Evolutionary conservation across 495 filamentous ascomycete species (phyloP), one percentile per base, ranked within the genome.

Genomic region (Cairneyella variabilis): DNA sequence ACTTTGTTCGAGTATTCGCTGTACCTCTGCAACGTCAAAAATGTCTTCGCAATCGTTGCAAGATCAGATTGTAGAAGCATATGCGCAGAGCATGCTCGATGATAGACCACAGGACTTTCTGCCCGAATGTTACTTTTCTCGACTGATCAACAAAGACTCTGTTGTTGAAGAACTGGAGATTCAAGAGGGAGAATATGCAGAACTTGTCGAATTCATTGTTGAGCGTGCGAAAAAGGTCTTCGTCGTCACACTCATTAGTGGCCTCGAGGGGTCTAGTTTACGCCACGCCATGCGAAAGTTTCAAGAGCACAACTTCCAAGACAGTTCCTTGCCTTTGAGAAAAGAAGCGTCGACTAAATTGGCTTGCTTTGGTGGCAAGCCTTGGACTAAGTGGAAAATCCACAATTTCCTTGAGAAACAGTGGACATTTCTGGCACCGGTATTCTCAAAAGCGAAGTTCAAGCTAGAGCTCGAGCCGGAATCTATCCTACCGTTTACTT

Each of bases 371-470:
- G 14, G 18, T 14, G 36, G 36, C 36, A 38, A 3, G 36, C 18
- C 18, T 38, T 54, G 51, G 51, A n/a, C 23, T 14, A 48, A 54
- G 14, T 18, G 1, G 17, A 46, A 34, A 47, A 45, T 16, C 18
- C 27, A 54, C 28, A 16, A 34, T 18, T 54, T 54, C 38, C 22
- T 32, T 26, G 25, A 54, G 3, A 30, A 11, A 30, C 51, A 54
- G 37, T 54, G 40, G 39, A 47, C 12, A 30, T 54, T 54, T 37
- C 23, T 54, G 7, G 40, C 41, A 10, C 51, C 51, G 6, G 26
- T 54, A 9, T 49, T 49, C 20, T 38, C 28, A 14, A 16, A 38
- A 36, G 9, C 20, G 2, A 14, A 42, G 9, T 54, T 44, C 30
- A 46, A 54, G 22, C 14, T 34, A n/a, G 21, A 32, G 1, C 41